Evolutionary conservation across 345 rosid genomes (phyloP).

Genomic region (Lepidium sativum): DNA sequence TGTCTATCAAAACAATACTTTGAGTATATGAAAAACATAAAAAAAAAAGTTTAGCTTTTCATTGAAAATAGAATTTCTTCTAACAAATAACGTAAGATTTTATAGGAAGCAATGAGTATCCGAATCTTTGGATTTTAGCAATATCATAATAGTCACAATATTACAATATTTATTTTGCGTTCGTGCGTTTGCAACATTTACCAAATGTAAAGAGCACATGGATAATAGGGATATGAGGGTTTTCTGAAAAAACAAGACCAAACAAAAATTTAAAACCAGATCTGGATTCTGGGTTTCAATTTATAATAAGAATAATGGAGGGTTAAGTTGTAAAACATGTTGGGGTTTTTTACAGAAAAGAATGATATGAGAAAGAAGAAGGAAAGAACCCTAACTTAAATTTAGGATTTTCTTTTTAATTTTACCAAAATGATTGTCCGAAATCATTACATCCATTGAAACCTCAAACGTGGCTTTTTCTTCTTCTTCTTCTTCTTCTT

Average conservation of each 20-base stretch:
- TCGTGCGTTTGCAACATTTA: neutral
- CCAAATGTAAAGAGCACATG: neutral
- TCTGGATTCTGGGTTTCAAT: too few relatives aligned
- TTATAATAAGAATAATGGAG: too few relatives aligned
- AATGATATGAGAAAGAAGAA: neutral
- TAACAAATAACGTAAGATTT: neutral
- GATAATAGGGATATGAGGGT: too few relatives aligned
- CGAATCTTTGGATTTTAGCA: neutral
- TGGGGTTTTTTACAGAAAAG: too few relatives aligned
- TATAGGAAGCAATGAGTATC: neutral
- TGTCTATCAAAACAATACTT: neutral
- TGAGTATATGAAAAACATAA: neutral
- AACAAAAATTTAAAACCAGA: too few relatives aligned
- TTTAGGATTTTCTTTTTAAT: slow-evolving; percentile 11
- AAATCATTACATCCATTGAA: slow-evolving; percentile 30
- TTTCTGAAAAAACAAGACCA: too few relatives aligned
- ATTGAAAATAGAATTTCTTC: neutral
- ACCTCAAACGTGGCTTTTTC: slow-evolving; percentile 19
- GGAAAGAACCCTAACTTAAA: slow-evolving; percentile 28
- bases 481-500: slow-evolving; percentile 11
- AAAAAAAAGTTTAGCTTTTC: neutral
- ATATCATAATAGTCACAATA: neutral
- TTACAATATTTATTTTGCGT: neutral
- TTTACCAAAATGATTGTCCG: slow-evolving; percentile 14
- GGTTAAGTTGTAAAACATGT: too few relatives aligned